Evolutionary conservation across 202 grass and related monocot species (phyloP).

Genomic region (Bolboschoenoplectus hybrid): DNA sequence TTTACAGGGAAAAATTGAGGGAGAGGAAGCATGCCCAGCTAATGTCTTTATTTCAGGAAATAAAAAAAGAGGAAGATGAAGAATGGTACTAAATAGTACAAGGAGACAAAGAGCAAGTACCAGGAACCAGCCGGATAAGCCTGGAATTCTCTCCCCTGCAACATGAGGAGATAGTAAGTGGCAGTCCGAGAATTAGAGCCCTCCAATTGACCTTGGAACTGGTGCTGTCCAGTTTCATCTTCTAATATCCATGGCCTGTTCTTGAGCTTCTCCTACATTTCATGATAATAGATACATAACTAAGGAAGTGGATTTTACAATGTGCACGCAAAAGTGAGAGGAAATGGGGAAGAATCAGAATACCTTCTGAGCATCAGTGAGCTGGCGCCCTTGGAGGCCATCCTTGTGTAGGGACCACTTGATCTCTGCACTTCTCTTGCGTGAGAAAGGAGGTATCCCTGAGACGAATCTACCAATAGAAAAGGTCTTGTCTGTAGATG

Average conservation of each 20-base stretch:
- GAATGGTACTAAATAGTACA: slow-evolving; percentile 27
- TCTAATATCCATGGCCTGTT: slow-evolving; percentile 93
- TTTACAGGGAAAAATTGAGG: too few species aligned
- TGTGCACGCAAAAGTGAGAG: too few species aligned
- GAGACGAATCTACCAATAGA: slow-evolving; percentile 92
- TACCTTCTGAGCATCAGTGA: slow-evolving; percentile 63
- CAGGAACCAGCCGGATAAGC: slow-evolving; percentile 83
- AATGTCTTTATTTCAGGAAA: too few species aligned
- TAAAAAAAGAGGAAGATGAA: not conserved
- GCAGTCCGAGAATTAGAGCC: slow-evolving; percentile 91
- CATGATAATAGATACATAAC: too few species aligned
- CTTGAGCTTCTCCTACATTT: slow-evolving; percentile 61
- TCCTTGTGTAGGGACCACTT: slow-evolving; percentile 99
- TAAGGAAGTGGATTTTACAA: too few species aligned
- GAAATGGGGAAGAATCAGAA: too few species aligned
- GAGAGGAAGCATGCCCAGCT: too few species aligned
- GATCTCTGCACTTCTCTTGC: slow-evolving; percentile 80
- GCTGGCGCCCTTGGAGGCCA: slow-evolving; percentile 75
- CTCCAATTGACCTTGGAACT: slow-evolving; percentile 91
- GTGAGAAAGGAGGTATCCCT: slow-evolving; percentile 88
- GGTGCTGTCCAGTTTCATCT: slow-evolving; percentile 91
- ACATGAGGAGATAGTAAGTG: slow-evolving; percentile 90
- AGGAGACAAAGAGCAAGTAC: slow-evolving; percentile 49
- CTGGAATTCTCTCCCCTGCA: slow-evolving; percentile 90
- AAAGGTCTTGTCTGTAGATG: slow-evolving; percentile 62